These are phyloP conservation scores for Mycena polygramma DNA, from an alignment of 768 basidiomycete genomes.

Conservation along the genomic window DNA sequence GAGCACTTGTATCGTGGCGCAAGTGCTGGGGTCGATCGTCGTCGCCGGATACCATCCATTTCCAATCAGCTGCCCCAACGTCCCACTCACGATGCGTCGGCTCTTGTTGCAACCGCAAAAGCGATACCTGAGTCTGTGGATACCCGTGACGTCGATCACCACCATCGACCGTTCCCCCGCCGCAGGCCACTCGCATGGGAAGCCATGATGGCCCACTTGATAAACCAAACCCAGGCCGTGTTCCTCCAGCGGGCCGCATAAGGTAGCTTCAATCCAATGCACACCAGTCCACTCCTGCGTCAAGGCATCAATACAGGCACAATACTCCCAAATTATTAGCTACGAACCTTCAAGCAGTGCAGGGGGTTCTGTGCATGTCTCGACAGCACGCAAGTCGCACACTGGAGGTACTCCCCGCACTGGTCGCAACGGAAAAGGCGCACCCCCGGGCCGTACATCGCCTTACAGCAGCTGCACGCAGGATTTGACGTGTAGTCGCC, in stretches of 20 bases:
- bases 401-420: constrained; percentile 26
- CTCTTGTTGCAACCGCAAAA: constrained; percentile 21
- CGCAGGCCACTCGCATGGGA: background rate
- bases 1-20: constrained; percentile 19
- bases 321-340: background rate
- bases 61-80: constrained; percentile 5
- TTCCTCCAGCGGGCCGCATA: background rate
- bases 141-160: constrained; percentile 22
- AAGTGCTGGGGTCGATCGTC: constrained; percentile 25
- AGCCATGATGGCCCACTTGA: constrained; percentile 23
- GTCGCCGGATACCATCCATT: constrained; percentile 35
- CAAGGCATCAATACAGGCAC: background rate
- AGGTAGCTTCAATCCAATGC: background rate
- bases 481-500: too few species aligned
- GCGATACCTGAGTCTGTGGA: constrained; percentile 4
- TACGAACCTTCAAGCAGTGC: constrained; percentile 16
- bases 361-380: constrained; percentile 11
- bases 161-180: constrained; percentile 9
- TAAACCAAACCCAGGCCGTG: constrained; percentile 4
- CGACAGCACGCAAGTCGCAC: background rate
- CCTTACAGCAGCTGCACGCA: background rate
- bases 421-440: constrained; percentile 17
- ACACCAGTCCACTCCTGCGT: constrained; percentile 24
- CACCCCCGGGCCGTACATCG: accelerated
- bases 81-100: background rate